Base-by-base conservation (phyloP, 192 early-diverging fungal species). In the Entomortierella parvispora region DNA sequence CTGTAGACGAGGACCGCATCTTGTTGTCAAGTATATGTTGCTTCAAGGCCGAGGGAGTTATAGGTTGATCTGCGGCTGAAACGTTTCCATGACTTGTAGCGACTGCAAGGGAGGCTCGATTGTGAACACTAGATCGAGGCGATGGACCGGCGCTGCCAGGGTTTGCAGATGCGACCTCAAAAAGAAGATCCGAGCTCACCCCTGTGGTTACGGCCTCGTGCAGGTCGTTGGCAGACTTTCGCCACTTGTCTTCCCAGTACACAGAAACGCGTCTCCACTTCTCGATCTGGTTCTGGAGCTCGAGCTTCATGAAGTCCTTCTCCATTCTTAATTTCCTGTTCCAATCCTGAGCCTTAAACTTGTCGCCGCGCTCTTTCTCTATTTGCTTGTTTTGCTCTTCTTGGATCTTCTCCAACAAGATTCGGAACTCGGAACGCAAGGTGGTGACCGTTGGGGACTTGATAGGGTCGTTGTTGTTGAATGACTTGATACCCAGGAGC, bases 401-500 rank as follows among this genome's bases (percentile, higher is more conserved):
- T 28, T 77, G 74, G 34, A 77, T 64, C 66, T 77, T 77, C 28
- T 77, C 74, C 59, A 77, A 44, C 9, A 77, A 61, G 14, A 63
- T 42, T n/a, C 74, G 67, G 60, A 77, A 77, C 29, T 77, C 74
- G 22, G 74, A 62, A 29, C 74, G 51, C 18, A 77, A 59, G 3
- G 74, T 77, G 11, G 74, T 64, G 25, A 77, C 74, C 0, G 74
- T 77, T 18, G 74, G 74, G 5, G 74, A 77, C 48, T 77, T 77
- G 66, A 77, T 77, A 14, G 74, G 74, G 25, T 77, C 74, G 51
- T 77, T 77, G 43, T 77, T 77, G 66, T 77, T 77, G 42, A 77
- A 77, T 12, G 74, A 77, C 61, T 77, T 77, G 74, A 77, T 77
- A 20, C 74, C 74, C 46, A 77, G 65, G 20, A 77, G 48, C 65